These are phyloP conservation scores for Metschnikowia santaceciliae DNA, from an alignment of 805 yeast genomes.

Conservation along the genomic window DNA sequence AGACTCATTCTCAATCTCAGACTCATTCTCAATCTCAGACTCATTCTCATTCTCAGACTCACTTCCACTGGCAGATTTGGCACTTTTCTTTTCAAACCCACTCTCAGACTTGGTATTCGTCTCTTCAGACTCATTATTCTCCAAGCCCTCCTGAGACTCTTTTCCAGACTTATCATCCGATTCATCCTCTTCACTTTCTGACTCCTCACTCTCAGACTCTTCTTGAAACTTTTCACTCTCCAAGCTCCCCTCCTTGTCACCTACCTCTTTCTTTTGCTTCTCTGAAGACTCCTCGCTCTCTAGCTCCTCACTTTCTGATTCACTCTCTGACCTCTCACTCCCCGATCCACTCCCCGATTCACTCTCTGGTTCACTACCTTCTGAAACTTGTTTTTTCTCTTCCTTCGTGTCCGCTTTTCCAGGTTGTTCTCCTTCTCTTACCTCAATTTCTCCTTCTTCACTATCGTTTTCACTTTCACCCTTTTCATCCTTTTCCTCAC, in stretches of 20 bases:
- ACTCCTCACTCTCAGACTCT: background rate
- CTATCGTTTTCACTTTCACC: background rate
- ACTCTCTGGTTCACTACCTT: no score
- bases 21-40: slow-evolving; percentile 13
- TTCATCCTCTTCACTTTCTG: background rate
- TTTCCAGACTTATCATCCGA: background rate
- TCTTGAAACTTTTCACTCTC: background rate
- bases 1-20: no score
- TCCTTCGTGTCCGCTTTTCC: background rate
- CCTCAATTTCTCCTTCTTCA: slow-evolving; percentile 2
- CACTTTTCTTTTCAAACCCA: background rate
- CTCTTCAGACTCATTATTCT: background rate
- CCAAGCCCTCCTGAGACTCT: background rate
- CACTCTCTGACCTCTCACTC: background rate
- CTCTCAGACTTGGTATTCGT: background rate
- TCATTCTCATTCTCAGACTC: slow-evolving; percentile 8
- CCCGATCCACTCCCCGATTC: background rate
- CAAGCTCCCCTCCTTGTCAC: no score
- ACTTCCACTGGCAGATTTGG: background rate
- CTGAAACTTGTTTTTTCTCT: background rate
- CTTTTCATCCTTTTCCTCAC: background rate
- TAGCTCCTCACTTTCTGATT: background rate
- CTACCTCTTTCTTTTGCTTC: background rate
- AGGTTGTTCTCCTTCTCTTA: background rate
- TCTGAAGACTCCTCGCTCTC: background rate